Base-by-base conservation (phyloP, 768 basidiomycete genomes). In the Sarcodon sp. region DNA sequence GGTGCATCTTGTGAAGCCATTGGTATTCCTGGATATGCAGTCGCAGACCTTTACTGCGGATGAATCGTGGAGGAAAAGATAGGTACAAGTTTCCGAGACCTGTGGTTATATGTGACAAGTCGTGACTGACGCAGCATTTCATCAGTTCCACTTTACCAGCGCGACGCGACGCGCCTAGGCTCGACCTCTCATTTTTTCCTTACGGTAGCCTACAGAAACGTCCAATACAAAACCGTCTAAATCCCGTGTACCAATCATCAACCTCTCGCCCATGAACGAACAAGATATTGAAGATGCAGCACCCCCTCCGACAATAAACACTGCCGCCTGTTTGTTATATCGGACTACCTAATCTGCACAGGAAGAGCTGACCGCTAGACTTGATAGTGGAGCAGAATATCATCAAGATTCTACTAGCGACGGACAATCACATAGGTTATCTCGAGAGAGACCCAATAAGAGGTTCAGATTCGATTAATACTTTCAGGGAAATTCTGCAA, bases 341-440 rank as follows among this genome's bases (percentile, higher is more conserved):
- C 27, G 9, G 21, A 35, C 31, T 6, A 11, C 12, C 16, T 18
- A 11, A 15, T 41, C 39, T 41, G 13, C 16, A 39, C 45, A 35
- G 33, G 33, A 33, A n/a, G 31, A 36, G 38, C 32, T 49, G 12
- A 47, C 27, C 27, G n/a, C n/a, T 31, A 35, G 49, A 44, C 50
- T 37, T 49, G 55, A 33, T 46, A 82, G 83, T 69, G 49, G 64
- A 70, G 15, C 75, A 83, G 51, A 75, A 89, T 58, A 87, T 79
- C 0, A 80, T 91, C 51, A 72, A 68, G 51, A 91, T 97, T 57
- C 64, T 97, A 60, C 79, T 97, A 6, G 93, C 93, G 6, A 96
- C 93, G 0, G 93, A 97, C 66, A 94, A 90, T 55, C 93, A 97
- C 58, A 86, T 99, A 52, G 96, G 96, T 0, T 96, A 89, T 66